These are phyloP conservation scores for Neoascochyta sp. DNA, from an alignment of 2,329 filamentous ascomycete genomes.

Conservation along the genomic window DNA sequence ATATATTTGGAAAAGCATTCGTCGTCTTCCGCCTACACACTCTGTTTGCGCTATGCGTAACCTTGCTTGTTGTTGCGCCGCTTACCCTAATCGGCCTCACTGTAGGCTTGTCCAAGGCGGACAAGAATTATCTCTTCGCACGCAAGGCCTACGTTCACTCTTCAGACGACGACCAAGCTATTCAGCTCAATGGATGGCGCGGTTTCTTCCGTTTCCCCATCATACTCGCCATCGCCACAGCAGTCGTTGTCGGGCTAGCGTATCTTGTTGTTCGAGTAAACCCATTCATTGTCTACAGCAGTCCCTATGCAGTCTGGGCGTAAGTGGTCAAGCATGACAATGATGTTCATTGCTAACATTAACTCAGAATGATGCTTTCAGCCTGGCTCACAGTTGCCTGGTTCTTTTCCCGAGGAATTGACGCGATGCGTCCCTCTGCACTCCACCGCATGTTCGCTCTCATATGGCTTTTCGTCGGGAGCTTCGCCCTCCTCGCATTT, in stretches of 20 bases:
- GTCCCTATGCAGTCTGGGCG: slow-evolving; percentile 77
- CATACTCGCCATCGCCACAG: slow-evolving; percentile 64
- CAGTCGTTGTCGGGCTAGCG: slow-evolving; percentile 66
- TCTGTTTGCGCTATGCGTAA: slow-evolving; percentile 83
- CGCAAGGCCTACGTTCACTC: slow-evolving; percentile 60
- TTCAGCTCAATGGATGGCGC: slow-evolving; percentile 69
- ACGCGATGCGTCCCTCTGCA: slow-evolving; percentile 77
- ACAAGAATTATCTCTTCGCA: slow-evolving; percentile 87
- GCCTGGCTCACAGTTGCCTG: slow-evolving; percentile 78
- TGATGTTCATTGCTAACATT: slow-evolving; percentile 1
- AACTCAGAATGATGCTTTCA: slow-evolving; percentile 68
- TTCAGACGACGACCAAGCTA: slow-evolving; percentile 55
- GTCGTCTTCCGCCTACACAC: slow-evolving; percentile 75
- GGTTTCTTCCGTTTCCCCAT: slow-evolving; percentile 84
- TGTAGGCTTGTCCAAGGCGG: slow-evolving; percentile 63
- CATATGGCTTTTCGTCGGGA: slow-evolving; percentile 76
- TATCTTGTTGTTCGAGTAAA: slow-evolving; percentile 79
- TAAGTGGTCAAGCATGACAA: slow-evolving; percentile 22
- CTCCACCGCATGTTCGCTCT: slow-evolving; percentile 77
- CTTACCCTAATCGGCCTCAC: slow-evolving; percentile 67
- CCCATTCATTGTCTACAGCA: slow-evolving; percentile 87
- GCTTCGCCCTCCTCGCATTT: slow-evolving; percentile 69
- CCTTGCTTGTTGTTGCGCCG: slow-evolving; percentile 75
- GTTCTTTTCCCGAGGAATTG: slow-evolving; percentile 75
- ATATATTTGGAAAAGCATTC: slow-evolving; percentile 77